Evolutionary conservation across 345 rosid genomes (phyloP).

Genomic region (Ceriops zippeliana): DNA sequence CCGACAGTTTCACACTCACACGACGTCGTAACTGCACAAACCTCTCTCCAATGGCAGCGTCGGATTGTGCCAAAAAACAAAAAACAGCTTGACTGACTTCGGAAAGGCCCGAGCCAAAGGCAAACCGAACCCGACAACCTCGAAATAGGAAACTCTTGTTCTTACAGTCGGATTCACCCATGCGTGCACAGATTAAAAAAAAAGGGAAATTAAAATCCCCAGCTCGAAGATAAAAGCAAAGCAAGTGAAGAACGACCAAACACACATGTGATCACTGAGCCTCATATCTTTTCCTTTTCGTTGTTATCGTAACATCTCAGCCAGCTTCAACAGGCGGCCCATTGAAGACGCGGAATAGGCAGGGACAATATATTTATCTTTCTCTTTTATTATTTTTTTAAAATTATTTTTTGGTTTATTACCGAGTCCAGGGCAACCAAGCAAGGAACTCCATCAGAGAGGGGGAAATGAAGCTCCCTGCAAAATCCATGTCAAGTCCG

Average conservation of each 20-base stretch:
- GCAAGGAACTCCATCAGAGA: no score
- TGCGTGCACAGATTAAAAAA: slow-evolving; percentile 33
- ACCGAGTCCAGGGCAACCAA: no score
- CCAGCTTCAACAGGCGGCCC: slow-evolving; percentile 1
- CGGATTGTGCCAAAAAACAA: no score
- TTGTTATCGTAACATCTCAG: not conserved
- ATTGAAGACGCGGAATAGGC: no score
- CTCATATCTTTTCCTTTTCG: slow-evolving; percentile 5
- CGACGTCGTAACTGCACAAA: no score
- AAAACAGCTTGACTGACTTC: no score
- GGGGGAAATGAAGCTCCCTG: slow-evolving; percentile 50
- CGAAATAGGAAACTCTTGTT: slow-evolving; percentile 4
- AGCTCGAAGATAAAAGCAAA: not conserved
- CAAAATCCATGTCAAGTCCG: slow-evolving; percentile 78
- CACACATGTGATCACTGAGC: slow-evolving; percentile 6
- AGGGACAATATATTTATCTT: not conserved
- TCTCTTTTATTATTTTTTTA: not conserved
- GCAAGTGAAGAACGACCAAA: not conserved
- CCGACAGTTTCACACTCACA: no score
- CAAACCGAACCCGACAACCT: slow-evolving; percentile 32
- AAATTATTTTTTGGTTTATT: no score
- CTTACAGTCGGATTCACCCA: slow-evolving; percentile 33
- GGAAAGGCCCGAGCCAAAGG: not conserved
- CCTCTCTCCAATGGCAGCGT: no score
- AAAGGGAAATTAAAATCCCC: not conserved